Evolutionary conservation across 2,329 filamentous ascomycete species (phyloP), one percentile per base, ranked within the genome.

Genomic region (Epichloe sylvatica): DNA sequence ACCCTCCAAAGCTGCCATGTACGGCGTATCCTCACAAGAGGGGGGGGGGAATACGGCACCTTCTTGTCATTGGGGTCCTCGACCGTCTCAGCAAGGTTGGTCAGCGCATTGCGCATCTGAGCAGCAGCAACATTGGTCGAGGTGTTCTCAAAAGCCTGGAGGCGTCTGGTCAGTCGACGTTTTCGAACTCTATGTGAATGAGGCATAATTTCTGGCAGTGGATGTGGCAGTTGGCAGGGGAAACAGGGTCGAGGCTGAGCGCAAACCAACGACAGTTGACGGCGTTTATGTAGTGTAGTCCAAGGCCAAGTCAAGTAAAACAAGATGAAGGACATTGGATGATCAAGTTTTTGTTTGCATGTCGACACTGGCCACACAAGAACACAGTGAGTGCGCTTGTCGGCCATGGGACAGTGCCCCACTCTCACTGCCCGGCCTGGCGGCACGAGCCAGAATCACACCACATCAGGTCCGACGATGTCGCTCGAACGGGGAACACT

Each of bases 101-200:
- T 97, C 67, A 98, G 78, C 54, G 88, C 79, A 78, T 98, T 98
- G 71, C 92, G 88, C 92, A 98, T 98, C 76, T 98, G 92, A 53
- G 90, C 94, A 50, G 92, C 92, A 54, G 92, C 92, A 57, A 98
- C 91, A 62, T 88, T 96, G 64, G 92, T 98, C 50, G 91, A 96
- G 60, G 92, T 94, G 80, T 97, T 97, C 73, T 98, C 92, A 69
- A 98, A 98, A 55, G 92, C 92, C 92, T 97, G 61, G 38, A 30
- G 3, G 49, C 48, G 47, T 21, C 49, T 45, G 9, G 55, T 67
- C 59, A 67, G 62, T 58, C 48, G 39, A 30, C 36, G 45, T 19
- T 41, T 41, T 13, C 9, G 46, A 48, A 46, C 21, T 45, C 47
- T 46, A 8, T n/a, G 42, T 13, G 12, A 34, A 35, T 12, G 45